Evolutionary conservation across 2,329 filamentous ascomycete species (phyloP).

Genomic region (Dothistroma pini): DNA sequence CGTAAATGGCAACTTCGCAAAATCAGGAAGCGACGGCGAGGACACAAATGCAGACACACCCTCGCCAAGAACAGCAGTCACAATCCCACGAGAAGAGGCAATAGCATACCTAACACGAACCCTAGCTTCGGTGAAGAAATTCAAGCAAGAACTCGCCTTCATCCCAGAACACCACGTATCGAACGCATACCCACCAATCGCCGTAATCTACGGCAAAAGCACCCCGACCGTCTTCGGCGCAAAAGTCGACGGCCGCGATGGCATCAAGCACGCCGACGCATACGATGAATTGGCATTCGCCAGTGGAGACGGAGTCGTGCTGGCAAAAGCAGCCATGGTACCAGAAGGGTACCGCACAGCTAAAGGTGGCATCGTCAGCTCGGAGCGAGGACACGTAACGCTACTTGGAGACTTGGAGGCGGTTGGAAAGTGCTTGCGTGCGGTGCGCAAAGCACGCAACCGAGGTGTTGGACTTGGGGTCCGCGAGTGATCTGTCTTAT

Average conservation of each 20-base stretch:
- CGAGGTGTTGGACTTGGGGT: slow-evolving; percentile 69
- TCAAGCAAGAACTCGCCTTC: slow-evolving; percentile 71
- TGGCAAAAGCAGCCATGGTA: slow-evolving; percentile 80
- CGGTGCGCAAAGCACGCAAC: slow-evolving; percentile 61
- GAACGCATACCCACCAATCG: slow-evolving; percentile 79
- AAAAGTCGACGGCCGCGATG: slow-evolving; percentile 67
- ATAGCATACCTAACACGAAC: slow-evolving; percentile 70
- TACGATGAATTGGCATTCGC: slow-evolving; percentile 87
- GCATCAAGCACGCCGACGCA: slow-evolving; percentile 69
- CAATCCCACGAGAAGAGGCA: slow-evolving; percentile 54
- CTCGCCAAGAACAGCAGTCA: slow-evolving; percentile 41
- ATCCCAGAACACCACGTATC: slow-evolving; percentile 53
- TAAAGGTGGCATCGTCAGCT: slow-evolving; percentile 69
- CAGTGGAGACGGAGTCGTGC: slow-evolving; percentile 82
- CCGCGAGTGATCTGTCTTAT: not conserved
- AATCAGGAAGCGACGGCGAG: slow-evolving; percentile 21
- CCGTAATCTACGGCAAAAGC: slow-evolving; percentile 81
- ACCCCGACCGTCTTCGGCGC: slow-evolving; percentile 83
- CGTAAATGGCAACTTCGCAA: slow-evolving; percentile 39
- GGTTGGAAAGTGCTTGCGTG: slow-evolving; percentile 69
- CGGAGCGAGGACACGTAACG: slow-evolving; percentile 82
- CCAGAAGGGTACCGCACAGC: slow-evolving; percentile 74
- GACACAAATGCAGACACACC: slow-evolving; percentile 14
- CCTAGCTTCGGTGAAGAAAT: slow-evolving; percentile 65
- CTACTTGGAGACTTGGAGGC: slow-evolving; percentile 80